Percentiles rank a stretch among this genome's conserved stretches.
phyloP scores from a whole-genome alignment of 2,329 filamentous ascomycete species.

The Xylaria sp. region DNA sequence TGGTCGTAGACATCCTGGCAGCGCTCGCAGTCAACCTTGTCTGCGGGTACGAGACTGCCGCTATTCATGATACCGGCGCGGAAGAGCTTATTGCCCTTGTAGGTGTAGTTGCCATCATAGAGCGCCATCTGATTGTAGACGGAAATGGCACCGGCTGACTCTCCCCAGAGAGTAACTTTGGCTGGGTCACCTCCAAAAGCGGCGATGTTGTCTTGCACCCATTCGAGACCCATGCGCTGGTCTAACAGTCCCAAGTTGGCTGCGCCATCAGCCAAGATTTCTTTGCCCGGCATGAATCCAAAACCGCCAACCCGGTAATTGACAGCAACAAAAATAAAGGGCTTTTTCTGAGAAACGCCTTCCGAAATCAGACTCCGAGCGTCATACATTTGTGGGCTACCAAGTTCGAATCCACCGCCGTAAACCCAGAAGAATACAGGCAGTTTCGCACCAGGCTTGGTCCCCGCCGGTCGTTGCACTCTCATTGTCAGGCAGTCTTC shows the following conservation, averaged over 20 bases:
- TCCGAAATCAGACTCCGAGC: constrained; percentile 52
- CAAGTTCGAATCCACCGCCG: constrained; percentile 67
- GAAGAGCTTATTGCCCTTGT: constrained; percentile 78
- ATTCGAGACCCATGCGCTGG: constrained; percentile 73
- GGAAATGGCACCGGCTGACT: constrained; percentile 74
- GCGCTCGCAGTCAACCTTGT: constrained; percentile 68
- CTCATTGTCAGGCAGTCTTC: constrained; percentile 71
- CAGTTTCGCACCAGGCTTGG: constrained; percentile 58
- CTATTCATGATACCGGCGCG: constrained; percentile 80
- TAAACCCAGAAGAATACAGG: constrained; percentile 76
- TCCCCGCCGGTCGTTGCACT: constrained; percentile 64
- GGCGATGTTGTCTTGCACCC: constrained; percentile 78
- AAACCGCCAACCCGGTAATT: constrained; percentile 80
- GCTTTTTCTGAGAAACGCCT: constrained; percentile 57
- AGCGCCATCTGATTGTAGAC: constrained; percentile 78
- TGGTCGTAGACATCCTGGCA: constrained; percentile 68
- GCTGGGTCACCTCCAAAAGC: constrained; percentile 78
- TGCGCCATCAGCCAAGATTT: constrained; percentile 69
- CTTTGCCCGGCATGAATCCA: constrained; percentile 73
- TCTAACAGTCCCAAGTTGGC: constrained; percentile 75
- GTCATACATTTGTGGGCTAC: constrained; percentile 56
- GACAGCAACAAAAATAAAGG: constrained; percentile 75
- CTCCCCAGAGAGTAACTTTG: constrained; percentile 82
- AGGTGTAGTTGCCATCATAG: constrained; percentile 73
- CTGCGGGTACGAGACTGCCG: constrained; percentile 65